Percentiles rank a stretch among this genome's conserved stretches.
These are phyloP conservation scores for Mycothermus thermophilus DNA, from an alignment of 495 filamentous ascomycete genomes.

Conservation along the genomic window DNA sequence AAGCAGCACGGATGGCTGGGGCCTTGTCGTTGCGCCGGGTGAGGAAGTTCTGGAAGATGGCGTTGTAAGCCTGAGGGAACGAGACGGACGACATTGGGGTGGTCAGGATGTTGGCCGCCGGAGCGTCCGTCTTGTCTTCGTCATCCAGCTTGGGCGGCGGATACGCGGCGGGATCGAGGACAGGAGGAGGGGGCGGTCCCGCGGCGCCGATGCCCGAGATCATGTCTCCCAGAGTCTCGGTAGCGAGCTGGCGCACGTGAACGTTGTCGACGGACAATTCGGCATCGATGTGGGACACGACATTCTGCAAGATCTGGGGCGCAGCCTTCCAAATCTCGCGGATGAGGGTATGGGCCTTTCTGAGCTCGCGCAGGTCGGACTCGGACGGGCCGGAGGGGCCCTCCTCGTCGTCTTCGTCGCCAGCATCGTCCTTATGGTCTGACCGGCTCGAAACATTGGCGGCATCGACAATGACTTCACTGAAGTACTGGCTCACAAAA, in stretches of 20 bases:
- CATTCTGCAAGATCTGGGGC: constrained; percentile 77
- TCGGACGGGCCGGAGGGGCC: constrained; percentile 49
- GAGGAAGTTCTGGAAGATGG: constrained; percentile 67
- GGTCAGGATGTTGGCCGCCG: constrained; percentile 48
- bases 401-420: constrained; percentile 64
- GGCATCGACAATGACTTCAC: constrained; percentile 84
- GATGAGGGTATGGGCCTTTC: constrained; percentile 77
- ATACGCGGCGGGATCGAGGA: constrained; percentile 66
- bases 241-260: constrained; percentile 70
- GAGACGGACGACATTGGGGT: constrained; percentile 70
- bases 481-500: constrained; percentile 91
- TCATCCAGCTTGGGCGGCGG: constrained; percentile 57
- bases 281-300: constrained; percentile 86
- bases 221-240: constrained; percentile 89
- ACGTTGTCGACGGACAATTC: constrained; percentile 84
- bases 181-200: constrained; percentile 58
- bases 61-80: constrained; percentile 65
- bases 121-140: constrained; percentile 30
- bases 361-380: constrained; percentile 72
- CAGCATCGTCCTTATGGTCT: constrained; percentile 37
- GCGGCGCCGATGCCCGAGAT: constrained; percentile 81
- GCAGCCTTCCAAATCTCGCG: constrained; percentile 90
- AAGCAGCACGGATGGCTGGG: constrained; percentile 61
- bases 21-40: constrained; percentile 77
- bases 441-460: constrained; percentile 41